phyloP scores from a whole-genome alignment of 768 basidiomycete species.

The Auriculariales sp. region DNA sequence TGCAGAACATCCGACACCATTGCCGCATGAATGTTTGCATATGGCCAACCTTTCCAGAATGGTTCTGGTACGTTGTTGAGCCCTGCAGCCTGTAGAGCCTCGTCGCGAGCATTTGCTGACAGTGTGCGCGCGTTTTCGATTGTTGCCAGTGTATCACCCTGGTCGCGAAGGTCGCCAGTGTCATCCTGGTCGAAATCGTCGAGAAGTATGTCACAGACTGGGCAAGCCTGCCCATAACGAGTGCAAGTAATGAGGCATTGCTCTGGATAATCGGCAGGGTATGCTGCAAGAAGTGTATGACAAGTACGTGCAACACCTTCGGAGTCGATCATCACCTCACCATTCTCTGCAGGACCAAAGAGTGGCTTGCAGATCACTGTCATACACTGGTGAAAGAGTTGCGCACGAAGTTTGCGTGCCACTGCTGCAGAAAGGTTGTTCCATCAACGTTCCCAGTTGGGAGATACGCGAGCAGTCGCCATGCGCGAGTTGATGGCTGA shows the following conservation, averaged over 20 bases:
- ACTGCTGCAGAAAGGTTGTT: not conserved
- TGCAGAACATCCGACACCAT: slow-evolving; percentile 22
- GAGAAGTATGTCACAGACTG: slow-evolving; percentile 8
- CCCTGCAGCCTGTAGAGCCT: not conserved
- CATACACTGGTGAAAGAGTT: slow-evolving; percentile 23
- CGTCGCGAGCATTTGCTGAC: not conserved
- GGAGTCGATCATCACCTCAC: slow-evolving; percentile 18
- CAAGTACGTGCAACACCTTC: slow-evolving; percentile 25
- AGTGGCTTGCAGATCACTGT: slow-evolving; percentile 17
- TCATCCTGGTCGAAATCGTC: slow-evolving; percentile 3
- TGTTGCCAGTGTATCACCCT: not conserved
- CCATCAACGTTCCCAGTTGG: too few relatives aligned
- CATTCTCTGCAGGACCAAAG: slow-evolving; percentile 14
- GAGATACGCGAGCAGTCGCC: too few relatives aligned
- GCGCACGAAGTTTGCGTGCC: not conserved
- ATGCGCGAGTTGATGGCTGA: too few relatives aligned
- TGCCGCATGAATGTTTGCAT: slow-evolving; percentile 12
- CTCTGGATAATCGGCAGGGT: slow-evolving; percentile 14
- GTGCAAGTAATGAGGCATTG: slow-evolving; percentile 9
- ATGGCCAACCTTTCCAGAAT: slow-evolving; percentile 17
- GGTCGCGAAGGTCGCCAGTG: slow-evolving; percentile 5
- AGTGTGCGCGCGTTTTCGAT: not conserved
- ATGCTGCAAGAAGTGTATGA: slow-evolving; percentile 13
- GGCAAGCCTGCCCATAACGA: slow-evolving; percentile 10
- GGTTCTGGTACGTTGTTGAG: slow-evolving; percentile 7